Conservation (phyloP, 257 asterid genomes). For the Solanum ossicruentum region DNA sequence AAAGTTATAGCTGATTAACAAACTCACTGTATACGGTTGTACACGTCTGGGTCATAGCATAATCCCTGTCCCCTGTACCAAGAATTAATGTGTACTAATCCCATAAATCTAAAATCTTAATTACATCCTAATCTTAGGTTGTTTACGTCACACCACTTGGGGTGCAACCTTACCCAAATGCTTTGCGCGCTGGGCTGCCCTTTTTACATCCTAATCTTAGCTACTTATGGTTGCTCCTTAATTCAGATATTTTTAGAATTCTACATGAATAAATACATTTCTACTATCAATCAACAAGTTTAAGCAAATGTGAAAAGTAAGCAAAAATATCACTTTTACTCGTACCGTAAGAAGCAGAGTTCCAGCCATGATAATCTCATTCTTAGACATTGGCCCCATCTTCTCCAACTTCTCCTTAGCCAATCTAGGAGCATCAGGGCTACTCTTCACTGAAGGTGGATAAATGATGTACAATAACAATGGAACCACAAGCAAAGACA, state of each 20-base stretch:
- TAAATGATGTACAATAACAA: constrained; percentile 56
- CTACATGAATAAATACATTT: not conserved
- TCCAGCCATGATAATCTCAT: constrained; percentile 91
- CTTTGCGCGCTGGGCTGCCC: not conserved
- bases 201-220: not conserved
- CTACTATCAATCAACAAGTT: not conserved
- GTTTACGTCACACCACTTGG: not conserved
- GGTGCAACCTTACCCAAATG: not conserved
- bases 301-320: not conserved
- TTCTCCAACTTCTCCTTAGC: constrained; percentile 75
- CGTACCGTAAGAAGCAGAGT: constrained; percentile 84
- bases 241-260: not conserved
- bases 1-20: not conserved
- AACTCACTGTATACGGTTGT: not conserved
- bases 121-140: not conserved
- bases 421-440: constrained; percentile 96
- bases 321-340: not conserved
- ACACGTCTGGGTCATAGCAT: not conserved
- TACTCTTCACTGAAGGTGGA: constrained; percentile 79
- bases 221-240: not conserved
- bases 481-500: constrained; percentile 71
- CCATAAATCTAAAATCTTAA: not conserved
- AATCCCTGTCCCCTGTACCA: not conserved
- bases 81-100: not conserved
- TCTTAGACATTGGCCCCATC: constrained; percentile 96